Evolutionary conservation across 1,284 basidiomycete genomes (phyloP).

Genomic region (Fomitopsis pinicola): DNA sequence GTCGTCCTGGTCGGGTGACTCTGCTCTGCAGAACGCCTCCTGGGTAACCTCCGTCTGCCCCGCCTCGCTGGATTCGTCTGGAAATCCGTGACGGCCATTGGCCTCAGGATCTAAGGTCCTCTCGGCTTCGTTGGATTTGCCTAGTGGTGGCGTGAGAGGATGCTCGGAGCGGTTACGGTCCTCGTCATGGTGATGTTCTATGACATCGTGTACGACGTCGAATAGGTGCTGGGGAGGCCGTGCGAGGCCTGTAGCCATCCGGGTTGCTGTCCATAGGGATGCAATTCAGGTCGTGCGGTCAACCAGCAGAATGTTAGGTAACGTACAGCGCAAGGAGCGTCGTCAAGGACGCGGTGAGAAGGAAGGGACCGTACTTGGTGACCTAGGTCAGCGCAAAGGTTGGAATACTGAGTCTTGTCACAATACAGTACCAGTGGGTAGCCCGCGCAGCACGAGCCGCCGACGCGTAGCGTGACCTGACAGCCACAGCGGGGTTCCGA

Average conservation of each 20-base stretch:
- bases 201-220: conserved; percentile 20
- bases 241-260: conserved; percentile 22
- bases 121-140: neutral
- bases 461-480: neutral
- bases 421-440: too few species aligned
- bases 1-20: conserved; percentile 1
- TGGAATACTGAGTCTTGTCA: too few species aligned
- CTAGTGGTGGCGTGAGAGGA: conserved; percentile 16
- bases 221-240: conserved; percentile 18
- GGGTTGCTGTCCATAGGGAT: neutral
- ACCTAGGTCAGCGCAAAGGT: too few species aligned
- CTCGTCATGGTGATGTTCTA: conserved; percentile 8
- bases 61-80: neutral
- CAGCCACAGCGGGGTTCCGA: neutral
- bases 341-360: too few species aligned
- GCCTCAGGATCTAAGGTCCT: conserved; percentile 2
- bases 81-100: neutral
- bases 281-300: neutral
- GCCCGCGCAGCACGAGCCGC: too few species aligned
- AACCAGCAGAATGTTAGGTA: too few species aligned
- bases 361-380: too few species aligned
- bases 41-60: neutral
- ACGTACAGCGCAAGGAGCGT: too few species aligned
- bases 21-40: neutral
- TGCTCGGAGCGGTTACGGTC: conserved; percentile 11